Conservation (phyloP, 2,329 filamentous ascomycete genomes). For the Fusarium sp. region DNA sequence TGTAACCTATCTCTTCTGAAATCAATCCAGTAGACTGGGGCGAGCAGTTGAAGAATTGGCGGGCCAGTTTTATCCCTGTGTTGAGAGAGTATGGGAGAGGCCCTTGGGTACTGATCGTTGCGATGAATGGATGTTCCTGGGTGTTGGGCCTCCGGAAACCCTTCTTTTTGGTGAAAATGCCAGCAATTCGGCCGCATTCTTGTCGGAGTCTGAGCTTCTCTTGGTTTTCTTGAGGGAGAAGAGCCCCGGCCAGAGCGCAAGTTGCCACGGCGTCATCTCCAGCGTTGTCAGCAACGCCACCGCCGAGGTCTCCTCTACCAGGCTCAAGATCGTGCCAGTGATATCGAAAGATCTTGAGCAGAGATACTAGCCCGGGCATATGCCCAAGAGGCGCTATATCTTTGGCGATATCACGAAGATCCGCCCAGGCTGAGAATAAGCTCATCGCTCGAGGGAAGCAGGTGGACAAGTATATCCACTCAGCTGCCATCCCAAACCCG, state of each 20-base stretch:
- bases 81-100: conserved; percentile 12
- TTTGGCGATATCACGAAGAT: conserved; percentile 24
- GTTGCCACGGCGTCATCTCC: conserved; percentile 32
- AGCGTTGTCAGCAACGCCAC: conserved; percentile 25
- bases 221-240: conserved; percentile 2
- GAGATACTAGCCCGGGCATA: background rate
- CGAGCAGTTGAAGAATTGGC: conserved; percentile 8
- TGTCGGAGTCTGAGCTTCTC: conserved; percentile 21
- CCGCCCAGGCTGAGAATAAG: conserved; percentile 29
- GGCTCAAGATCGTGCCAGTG: conserved; percentile 13
- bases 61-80: conserved; percentile 15
- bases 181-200: conserved; percentile 8
- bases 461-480: conserved; percentile 24
- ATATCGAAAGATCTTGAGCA: conserved; percentile 15
- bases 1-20: background rate
- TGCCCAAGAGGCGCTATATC: conserved; percentile 14
- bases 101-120: background rate
- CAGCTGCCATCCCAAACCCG: conserved; percentile 26
- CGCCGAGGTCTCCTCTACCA: background rate
- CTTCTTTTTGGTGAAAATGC: conserved; percentile 8
- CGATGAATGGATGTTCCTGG: conserved; percentile 1
- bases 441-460: conserved; percentile 11
- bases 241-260: conserved; percentile 9
- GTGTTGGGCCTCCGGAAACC: background rate
- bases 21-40: background rate